A percentile compares a stretch with the other conserved stretches of the same genome.
These are phyloP conservation scores for Erythrobasidium hasegawianum DNA, from an alignment of 1,284 basidiomycete genomes.

Conservation along the genomic window DNA sequence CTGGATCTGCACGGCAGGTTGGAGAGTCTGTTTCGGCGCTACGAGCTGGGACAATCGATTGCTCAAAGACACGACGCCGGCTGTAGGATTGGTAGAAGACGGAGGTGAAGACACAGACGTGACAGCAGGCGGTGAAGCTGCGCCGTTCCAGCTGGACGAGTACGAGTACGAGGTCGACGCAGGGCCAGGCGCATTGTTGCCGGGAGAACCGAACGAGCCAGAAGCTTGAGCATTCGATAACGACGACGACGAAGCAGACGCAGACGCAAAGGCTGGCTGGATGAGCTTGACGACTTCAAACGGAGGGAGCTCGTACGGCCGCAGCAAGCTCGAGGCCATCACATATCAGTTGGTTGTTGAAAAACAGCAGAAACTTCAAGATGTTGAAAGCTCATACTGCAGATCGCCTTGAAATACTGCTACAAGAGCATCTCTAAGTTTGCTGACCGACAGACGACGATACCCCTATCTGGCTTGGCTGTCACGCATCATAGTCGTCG, in stretches of 20 bases:
- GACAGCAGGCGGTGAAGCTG: not conserved
- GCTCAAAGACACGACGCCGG: not conserved
- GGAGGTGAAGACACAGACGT: slow-evolving; percentile 13
- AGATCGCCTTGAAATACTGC: no score
- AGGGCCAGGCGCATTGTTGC: not conserved
- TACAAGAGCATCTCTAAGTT: no score
- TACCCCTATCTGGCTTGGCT: no score
- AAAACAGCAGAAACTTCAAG: no score
- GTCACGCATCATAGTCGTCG: slow-evolving; percentile 25
- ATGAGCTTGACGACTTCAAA: slow-evolving; percentile 37
- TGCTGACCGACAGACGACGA: no score
- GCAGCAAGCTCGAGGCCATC: slow-evolving; percentile 14
- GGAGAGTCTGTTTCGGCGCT: not conserved
- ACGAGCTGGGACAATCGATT: slow-evolving; percentile 29
- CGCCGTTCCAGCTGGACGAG: slow-evolving; percentile 1
- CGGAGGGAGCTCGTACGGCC: slow-evolving; percentile 40
- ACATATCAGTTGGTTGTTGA: slow-evolving; percentile 2
- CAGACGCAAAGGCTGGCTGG: slow-evolving; percentile 29
- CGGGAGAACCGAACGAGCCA: not conserved
- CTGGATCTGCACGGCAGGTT: not conserved
- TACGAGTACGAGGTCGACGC: not conserved
- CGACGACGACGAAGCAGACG: slow-evolving; percentile 1
- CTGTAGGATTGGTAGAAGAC: not conserved
- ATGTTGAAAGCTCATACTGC: no score
- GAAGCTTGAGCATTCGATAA: not conserved